Conservation (phyloP, 768 basidiomycete genomes). For the Panaeolus papilionaceus region DNA sequence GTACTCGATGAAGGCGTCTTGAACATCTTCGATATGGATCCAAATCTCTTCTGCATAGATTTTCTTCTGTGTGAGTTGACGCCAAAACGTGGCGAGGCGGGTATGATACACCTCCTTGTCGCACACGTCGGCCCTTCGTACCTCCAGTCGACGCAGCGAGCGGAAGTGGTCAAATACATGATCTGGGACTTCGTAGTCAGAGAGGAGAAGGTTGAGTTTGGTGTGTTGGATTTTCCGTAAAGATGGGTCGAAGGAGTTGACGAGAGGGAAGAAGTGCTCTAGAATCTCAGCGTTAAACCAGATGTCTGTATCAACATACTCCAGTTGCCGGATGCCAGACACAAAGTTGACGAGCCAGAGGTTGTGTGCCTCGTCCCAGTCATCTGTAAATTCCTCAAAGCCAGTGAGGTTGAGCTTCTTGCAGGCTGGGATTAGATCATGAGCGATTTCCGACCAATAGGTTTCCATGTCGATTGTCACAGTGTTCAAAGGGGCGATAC, state of each 20-base stretch:
- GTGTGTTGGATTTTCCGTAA: neutral
- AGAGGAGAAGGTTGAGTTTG: neutral
- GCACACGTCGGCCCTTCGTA: neutral
- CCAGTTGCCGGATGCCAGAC: neutral
- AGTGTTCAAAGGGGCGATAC: no score
- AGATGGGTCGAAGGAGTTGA: neutral
- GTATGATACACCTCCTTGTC: neutral
- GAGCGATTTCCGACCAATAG: no score
- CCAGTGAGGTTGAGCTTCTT: no score
- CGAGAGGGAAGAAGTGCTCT: neutral
- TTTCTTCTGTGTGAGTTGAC: neutral
- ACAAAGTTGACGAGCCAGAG: neutral
- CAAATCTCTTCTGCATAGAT: neutral
- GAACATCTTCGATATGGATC: neutral
- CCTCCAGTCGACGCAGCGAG: neutral
- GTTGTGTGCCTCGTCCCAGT: neutral
- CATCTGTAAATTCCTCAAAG: neutral
- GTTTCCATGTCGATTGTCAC: no score
- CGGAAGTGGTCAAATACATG: neutral
- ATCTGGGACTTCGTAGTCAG: neutral
- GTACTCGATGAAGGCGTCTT: neutral
- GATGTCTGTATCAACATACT: neutral
- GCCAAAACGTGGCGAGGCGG: neutral
- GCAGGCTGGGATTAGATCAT: no score
- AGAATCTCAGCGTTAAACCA: neutral